Conservation (phyloP, 2,329 filamentous ascomycete genomes). For the Aureobasidium vineae region DNA sequence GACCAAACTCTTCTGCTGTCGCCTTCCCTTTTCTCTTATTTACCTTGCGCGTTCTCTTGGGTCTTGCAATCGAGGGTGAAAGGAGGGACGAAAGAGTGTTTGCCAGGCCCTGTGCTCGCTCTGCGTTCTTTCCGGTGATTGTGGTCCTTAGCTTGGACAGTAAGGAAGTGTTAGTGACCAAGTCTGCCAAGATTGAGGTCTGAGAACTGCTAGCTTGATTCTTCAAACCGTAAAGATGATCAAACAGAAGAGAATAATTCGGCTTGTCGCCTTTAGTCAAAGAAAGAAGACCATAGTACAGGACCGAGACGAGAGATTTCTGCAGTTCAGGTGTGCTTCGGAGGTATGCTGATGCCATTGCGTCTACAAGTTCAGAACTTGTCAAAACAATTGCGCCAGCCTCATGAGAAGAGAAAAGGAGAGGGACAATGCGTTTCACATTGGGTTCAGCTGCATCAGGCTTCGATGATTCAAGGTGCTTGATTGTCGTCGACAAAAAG, state of each 20-base stretch:
- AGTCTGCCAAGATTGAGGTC: slow-evolving; percentile 70
- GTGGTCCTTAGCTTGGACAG: slow-evolving; percentile 61
- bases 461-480: slow-evolving; percentile 62
- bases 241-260: slow-evolving; percentile 72
- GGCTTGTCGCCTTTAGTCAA: slow-evolving; percentile 65
- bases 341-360: slow-evolving; percentile 64
- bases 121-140: slow-evolving; percentile 52
- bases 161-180: slow-evolving; percentile 77
- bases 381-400: slow-evolving; percentile 66
- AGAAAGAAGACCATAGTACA: slow-evolving; percentile 72
- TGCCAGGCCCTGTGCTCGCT: slow-evolving; percentile 60
- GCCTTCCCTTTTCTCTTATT: slow-evolving; percentile 64
- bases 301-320: slow-evolving; percentile 66
- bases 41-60: slow-evolving; percentile 55
- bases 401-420: slow-evolving; percentile 61
- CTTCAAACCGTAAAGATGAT: slow-evolving; percentile 81
- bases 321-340: slow-evolving; percentile 62
- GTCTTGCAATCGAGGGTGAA: slow-evolving; percentile 52
- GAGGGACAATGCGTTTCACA: slow-evolving; percentile 60
- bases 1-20: slow-evolving; percentile 36
- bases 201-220: slow-evolving; percentile 63
- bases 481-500: slow-evolving; percentile 62
- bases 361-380: slow-evolving; percentile 84
- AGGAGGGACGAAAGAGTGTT: slow-evolving; percentile 60
- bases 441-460: slow-evolving; percentile 55